phyloP scores from a whole-genome alignment of 441 rosid genomes.

The Arabidopsis hybrid region DNA sequence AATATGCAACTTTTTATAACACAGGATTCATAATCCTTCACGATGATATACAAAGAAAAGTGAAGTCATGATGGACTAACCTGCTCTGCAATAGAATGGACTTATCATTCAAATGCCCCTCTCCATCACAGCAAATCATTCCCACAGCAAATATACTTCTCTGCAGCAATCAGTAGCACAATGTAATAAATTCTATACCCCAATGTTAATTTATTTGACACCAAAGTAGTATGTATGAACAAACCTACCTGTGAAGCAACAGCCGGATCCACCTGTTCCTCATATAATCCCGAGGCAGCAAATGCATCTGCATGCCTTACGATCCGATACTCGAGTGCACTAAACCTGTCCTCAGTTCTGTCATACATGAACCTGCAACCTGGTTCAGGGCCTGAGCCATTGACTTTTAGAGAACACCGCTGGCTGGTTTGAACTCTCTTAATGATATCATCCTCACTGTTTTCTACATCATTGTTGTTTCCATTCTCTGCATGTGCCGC shows the following conservation, averaged over 20 bases:
- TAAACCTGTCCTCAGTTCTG: conserved; percentile 87
- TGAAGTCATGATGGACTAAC: conserved; percentile 47
- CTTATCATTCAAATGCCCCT: conserved; percentile 92
- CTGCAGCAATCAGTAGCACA: conserved; percentile 62
- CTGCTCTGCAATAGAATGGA: conserved; percentile 93
- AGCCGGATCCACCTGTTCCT: conserved; percentile 86
- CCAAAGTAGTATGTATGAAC: conserved; percentile 17
- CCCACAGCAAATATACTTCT: conserved; percentile 86
- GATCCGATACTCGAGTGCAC: conserved; percentile 79
- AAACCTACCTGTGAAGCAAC: conserved; percentile 87
- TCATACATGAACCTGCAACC: conserved; percentile 95
- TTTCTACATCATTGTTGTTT: conserved; percentile 47
- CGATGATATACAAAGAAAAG: neutral
- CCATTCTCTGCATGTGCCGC: conserved; percentile 49
- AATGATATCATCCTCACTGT: conserved; percentile 74
- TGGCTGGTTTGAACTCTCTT: conserved; percentile 69
- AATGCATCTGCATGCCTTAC: conserved; percentile 62
- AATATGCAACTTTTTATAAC: neutral
- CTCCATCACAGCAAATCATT: conserved; percentile 97
- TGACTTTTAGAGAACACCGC: conserved; percentile 70
- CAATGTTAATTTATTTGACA: conserved; percentile 8
- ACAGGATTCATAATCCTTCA: neutral
- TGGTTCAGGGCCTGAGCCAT: conserved; percentile 70
- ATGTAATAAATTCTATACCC: conserved; percentile 36
- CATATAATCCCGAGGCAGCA: conserved; percentile 67